A percentile compares a stretch with the other conserved stretches of the same genome.
Conservation (phyloP, 164 flowering plant species). For the Stephania japonica region DNA sequence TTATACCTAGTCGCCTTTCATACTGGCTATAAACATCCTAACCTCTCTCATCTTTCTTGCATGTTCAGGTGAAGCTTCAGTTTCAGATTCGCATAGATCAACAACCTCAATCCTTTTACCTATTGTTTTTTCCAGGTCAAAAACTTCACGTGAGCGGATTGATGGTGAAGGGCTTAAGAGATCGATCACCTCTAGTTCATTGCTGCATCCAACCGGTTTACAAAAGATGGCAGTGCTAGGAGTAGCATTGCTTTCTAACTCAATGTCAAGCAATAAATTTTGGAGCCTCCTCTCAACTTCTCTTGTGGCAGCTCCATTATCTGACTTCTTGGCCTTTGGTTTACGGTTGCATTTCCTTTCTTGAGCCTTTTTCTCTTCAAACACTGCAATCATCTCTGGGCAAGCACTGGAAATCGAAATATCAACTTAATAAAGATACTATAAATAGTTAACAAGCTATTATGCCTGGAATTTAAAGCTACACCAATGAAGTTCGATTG, state of each 20-base stretch:
- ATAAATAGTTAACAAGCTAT: neutral
- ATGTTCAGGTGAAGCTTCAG: conserved; percentile 59
- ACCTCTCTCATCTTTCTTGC: conserved; percentile 53
- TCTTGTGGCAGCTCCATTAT: conserved; percentile 18
- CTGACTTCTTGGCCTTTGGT: conserved; percentile 40
- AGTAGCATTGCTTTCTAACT: conserved; percentile 23
- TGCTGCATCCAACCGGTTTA: neutral
- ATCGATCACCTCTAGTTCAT: conserved; percentile 46
- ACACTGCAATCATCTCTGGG: conserved; percentile 79
- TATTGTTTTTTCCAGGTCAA: conserved; percentile 23
- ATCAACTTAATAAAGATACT: neutral
- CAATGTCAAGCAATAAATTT: conserved; percentile 45
- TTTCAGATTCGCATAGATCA: conserved; percentile 63
- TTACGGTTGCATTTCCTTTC: conserved; percentile 40
- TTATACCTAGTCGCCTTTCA: conserved; percentile 16
- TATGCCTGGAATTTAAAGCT: neutral
- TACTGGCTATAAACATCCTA: conserved; percentile 44
- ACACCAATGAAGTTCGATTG: neutral
- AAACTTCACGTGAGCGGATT: conserved; percentile 11
- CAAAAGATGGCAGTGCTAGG: neutral
- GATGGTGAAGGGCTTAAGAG: conserved; percentile 67
- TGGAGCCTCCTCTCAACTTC: conserved; percentile 54
- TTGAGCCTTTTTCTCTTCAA: conserved; percentile 44
- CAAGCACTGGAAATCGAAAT: conserved; percentile 54
- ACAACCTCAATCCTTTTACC: conserved; percentile 34